phyloP scores from a whole-genome alignment of 352 stramenopile genomes.

The Phytophthora boehmeriae region DNA sequence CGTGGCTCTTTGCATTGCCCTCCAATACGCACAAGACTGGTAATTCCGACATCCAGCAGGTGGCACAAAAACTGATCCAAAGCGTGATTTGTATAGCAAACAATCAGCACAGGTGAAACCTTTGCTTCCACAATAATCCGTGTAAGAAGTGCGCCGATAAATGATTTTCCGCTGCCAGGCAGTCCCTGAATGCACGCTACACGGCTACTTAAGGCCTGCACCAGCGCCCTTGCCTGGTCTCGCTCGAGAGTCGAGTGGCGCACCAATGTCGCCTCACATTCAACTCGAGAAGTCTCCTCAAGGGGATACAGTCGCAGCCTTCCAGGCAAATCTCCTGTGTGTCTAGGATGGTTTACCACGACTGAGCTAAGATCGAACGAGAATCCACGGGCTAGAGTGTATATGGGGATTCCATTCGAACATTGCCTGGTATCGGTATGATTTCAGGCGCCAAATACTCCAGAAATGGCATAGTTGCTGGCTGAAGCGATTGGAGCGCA shows the following conservation, averaged over 20 bases:
- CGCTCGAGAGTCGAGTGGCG: slow-evolving; percentile 44
- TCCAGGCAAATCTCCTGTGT: not conserved
- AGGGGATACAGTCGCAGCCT: slow-evolving; percentile 25
- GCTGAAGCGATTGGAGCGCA: slow-evolving; percentile 38
- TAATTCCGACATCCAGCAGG: slow-evolving; percentile 58
- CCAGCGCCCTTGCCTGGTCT: slow-evolving; percentile 68
- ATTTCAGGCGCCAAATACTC: slow-evolving; percentile 41
- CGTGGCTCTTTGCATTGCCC: slow-evolving; percentile 67
- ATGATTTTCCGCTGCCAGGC: slow-evolving; percentile 84
- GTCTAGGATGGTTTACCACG: slow-evolving; percentile 10
- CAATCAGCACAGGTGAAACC: slow-evolving; percentile 66
- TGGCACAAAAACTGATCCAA: slow-evolving; percentile 92
- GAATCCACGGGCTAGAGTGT: slow-evolving; percentile 32
- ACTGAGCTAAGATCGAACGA: slow-evolving; percentile 39
- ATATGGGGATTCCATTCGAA: slow-evolving; percentile 38
- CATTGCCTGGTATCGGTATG: slow-evolving; percentile 7
- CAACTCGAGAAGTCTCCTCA: slow-evolving; percentile 17
- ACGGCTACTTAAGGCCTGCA: slow-evolving; percentile 68
- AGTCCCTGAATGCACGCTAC: slow-evolving; percentile 86
- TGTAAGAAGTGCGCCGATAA: slow-evolving; percentile 80
- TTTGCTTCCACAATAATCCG: slow-evolving; percentile 61
- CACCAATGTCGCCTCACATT: slow-evolving; percentile 31
- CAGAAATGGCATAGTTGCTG: slow-evolving; percentile 37
- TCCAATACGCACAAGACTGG: slow-evolving; percentile 75
- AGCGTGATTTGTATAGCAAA: slow-evolving; percentile 93